A percentile compares a stretch with the other conserved stretches of the same genome.
Conservation (phyloP, 2,329 filamentous ascomycete genomes). For the Colletotrichum tofieldiae region DNA sequence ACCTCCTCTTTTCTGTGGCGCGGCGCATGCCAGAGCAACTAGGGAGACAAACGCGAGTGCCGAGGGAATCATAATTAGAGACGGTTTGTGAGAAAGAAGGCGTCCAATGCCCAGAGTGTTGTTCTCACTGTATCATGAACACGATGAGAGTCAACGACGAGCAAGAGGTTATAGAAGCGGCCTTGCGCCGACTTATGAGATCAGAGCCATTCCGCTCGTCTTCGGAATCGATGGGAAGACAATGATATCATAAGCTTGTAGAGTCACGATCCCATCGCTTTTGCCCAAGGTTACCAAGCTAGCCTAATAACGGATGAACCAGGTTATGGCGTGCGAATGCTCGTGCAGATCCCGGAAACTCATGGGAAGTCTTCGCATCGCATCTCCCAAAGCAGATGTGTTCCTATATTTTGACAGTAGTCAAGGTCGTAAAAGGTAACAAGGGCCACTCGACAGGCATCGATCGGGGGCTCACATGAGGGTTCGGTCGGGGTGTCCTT, state of each 20-base stretch:
- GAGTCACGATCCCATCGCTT: neutral
- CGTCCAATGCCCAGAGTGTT: neutral
- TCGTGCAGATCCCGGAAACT: conserved; percentile 7
- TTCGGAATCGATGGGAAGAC: neutral
- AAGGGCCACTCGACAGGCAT: neutral
- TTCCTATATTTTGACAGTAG: conserved; percentile 23
- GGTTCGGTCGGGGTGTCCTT: neutral
- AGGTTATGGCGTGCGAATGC: conserved; percentile 4
- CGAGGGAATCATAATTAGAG: conserved; percentile 6
- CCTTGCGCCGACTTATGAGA: conserved; percentile 9
- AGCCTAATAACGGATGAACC: conserved; percentile 32
- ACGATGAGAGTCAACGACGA: neutral
- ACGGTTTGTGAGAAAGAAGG: neutral
- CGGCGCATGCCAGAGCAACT: conserved; percentile 2
- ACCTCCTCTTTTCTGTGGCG: conserved; percentile 5
- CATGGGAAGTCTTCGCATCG: conserved; percentile 18
- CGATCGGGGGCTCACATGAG: neutral
- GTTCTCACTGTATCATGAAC: neutral
- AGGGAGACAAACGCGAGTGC: conserved; percentile 4
- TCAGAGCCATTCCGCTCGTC: neutral
- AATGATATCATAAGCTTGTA: conserved; percentile 37
- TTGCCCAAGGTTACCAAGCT: conserved; percentile 5
- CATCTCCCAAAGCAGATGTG: conserved; percentile 6
- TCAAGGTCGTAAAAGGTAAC: neutral
- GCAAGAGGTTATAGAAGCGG: neutral